A percentile compares a stretch with the other conserved stretches of the same genome.
Evolutionary conservation across 805 yeast species (phyloP).

Genomic region (Metschnikowia bowlesiae): DNA sequence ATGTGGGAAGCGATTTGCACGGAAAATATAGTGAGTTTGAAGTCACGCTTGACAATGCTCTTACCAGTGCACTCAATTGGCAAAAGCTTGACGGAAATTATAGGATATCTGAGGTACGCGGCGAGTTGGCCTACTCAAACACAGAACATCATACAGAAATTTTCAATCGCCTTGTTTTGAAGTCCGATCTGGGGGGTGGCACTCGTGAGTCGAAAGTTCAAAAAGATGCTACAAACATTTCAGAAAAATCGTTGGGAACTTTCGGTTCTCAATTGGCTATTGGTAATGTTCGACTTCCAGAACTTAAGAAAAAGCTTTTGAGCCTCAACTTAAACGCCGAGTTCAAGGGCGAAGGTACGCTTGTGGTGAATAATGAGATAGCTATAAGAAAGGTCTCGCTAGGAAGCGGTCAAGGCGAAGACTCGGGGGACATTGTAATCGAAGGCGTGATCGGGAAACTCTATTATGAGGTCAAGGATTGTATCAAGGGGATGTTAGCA

Average conservation of each 20-base stretch:
- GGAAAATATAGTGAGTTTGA: conserved; percentile 44
- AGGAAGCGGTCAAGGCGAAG: conserved; percentile 37
- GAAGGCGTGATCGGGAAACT: conserved; percentile 76
- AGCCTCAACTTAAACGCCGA: conserved; percentile 68
- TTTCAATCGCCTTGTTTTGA: conserved; percentile 10
- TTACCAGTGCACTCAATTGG: conserved; percentile 69
- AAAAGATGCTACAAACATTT: background rate
- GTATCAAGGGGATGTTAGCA: conserved; percentile 71
- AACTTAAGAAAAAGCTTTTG: conserved; percentile 60
- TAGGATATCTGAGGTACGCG: conserved; percentile 76
- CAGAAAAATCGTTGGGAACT: background rate
- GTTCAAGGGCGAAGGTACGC: conserved; percentile 87
- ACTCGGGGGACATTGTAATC: conserved; percentile 76
- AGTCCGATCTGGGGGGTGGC: background rate
- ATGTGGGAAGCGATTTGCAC: conserved; percentile 47
- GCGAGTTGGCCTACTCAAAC: conserved; percentile 45
- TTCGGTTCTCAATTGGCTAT: conserved; percentile 48
- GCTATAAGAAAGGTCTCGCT: conserved; percentile 64
- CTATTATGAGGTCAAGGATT: conserved; percentile 71
- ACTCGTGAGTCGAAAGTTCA: background rate
- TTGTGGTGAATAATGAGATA: conserved; percentile 76
- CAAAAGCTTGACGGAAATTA: conserved; percentile 78
- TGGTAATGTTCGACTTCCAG: conserved; percentile 85
- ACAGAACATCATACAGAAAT: conserved; percentile 9
- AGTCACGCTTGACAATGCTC: conserved; percentile 60